A percentile compares a stretch with the other conserved stretches of the same genome.
phyloP scores from a whole-genome alignment of 305 asterid species.

The Fraxinus latifolia region DNA sequence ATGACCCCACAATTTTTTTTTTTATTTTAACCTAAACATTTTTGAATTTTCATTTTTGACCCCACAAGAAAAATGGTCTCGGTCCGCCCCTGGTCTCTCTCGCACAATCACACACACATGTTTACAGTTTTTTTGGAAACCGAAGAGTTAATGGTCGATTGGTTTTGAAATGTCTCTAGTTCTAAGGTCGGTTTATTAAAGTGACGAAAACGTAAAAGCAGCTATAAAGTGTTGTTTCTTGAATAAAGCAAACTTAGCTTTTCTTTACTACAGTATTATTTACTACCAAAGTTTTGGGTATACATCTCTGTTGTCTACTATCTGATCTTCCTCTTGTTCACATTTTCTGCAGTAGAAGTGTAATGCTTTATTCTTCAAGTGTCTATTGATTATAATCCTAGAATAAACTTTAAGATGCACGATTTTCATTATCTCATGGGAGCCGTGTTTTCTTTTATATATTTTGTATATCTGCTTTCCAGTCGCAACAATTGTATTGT shows the following conservation, averaged over 20 bases:
- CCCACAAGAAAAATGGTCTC: too few species aligned
- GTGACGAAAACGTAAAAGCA: neutral
- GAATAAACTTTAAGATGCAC: neutral
- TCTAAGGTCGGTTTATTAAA: neutral
- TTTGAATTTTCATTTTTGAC: too few species aligned
- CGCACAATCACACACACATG: neutral
- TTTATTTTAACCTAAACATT: too few species aligned
- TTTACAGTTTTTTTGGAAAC: neutral
- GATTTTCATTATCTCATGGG: neutral
- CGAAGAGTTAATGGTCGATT: neutral
- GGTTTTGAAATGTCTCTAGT: neutral
- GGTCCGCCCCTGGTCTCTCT: too few species aligned
- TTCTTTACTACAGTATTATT: neutral
- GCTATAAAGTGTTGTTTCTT: neutral
- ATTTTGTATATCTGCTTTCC: neutral
- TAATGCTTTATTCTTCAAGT: neutral
- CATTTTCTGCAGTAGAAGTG: neutral
- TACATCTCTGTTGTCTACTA: neutral
- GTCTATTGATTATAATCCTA: neutral
- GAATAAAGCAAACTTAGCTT: neutral
- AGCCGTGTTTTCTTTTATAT: neutral
- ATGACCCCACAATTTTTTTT: too few species aligned
- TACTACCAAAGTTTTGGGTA: neutral
- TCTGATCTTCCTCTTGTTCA: neutral
- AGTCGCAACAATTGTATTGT: neutral